Evolutionary conservation across 768 basidiomycete genomes (phyloP), one percentile per base, ranked within the genome.

Genomic region (Pulveroboletus ravenelii): DNA sequence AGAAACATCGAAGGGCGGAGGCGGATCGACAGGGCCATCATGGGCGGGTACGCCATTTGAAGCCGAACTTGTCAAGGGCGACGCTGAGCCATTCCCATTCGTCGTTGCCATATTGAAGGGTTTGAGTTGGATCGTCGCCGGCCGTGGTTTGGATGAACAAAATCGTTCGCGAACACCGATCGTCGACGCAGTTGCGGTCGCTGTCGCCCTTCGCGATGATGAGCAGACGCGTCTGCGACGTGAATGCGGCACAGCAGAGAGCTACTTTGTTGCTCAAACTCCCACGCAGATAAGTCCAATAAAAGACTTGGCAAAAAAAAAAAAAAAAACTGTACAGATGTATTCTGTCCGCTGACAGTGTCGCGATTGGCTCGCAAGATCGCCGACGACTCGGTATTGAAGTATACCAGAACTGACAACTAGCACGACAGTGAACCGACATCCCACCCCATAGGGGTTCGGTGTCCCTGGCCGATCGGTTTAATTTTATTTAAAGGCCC

Each of bases 1-100:
- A 27, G 78, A 73, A 10, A 85, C 66, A 68, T 93, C 89, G 66
- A 90, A 90, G 0, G 62, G 62, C 12, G 69, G 64, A 25, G 76
- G 62, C 7, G 77, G 60, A 56, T 72, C 70, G 47, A 72, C 65
- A 29, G 68, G 61, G 51, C 66, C 58, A 38, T 70, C 66, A 30
- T 61, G 59, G 6, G 59, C 30, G 14, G 57, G 45, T 10, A 42
- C 48, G 40, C 67, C 67, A 18, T 69, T 69, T 30, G 69, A 66
- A 12, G 55, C 54, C 23, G 69, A 62, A 18, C 51, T 53, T 27
- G 67, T 60, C 54, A 68, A 57, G 45, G 67, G 53, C 41, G 69
- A 62, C 39, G 61, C 52, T 6, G 62, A 18, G 45, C 55, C 57
- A 20, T 57, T 58, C 53, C 58, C 61, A 25, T 58, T 63, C 6